Percentiles rank a stretch among this genome's conserved stretches.
These are phyloP conservation scores for Golubevia sp. DNA, from an alignment of 1,284 basidiomycete species.

Conservation along the genomic window DNA sequence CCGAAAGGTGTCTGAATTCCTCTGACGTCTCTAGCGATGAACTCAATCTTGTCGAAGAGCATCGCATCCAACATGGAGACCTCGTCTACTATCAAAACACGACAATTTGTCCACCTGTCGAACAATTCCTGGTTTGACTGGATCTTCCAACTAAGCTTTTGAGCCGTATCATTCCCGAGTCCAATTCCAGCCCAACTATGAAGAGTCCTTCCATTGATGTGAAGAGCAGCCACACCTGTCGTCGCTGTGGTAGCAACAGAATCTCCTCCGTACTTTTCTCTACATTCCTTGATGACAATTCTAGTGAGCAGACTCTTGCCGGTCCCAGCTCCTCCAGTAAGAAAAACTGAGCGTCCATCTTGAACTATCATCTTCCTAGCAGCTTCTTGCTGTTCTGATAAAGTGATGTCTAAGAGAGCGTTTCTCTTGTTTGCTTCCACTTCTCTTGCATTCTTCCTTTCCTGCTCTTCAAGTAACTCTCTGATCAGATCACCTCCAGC, in stretches of 20 bases:
- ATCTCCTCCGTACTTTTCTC: no score
- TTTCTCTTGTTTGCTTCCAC: no score
- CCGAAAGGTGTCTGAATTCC: conserved; percentile 49
- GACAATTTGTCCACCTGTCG: not conserved
- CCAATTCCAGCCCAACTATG: conserved; percentile 7
- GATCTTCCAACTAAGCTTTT: not conserved
- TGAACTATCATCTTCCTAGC: not conserved
- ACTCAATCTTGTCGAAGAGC: conserved; percentile 55
- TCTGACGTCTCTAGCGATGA: conserved; percentile 39
- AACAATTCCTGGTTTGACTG: not conserved
- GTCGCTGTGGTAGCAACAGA: conserved; percentile 1
- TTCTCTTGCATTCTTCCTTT: no score
- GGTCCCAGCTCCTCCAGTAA: conserved; percentile 5
- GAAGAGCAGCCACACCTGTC: conserved; percentile 7
- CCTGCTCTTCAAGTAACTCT: no score
- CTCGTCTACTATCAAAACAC: conserved; percentile 8
- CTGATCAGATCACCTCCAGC: no score
- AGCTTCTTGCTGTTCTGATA: conserved; percentile 1
- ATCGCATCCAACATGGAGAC: conserved; percentile 55
- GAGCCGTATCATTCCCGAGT: not conserved
- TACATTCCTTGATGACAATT: not conserved
- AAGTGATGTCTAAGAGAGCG: no score
- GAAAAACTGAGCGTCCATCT: not conserved
- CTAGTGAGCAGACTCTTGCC: conserved; percentile 4
- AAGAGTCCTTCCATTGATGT: conserved; percentile 2